phyloP scores from a whole-genome alignment of 495 filamentous ascomycete genomes.

The Sporormia fimetaria region DNA sequence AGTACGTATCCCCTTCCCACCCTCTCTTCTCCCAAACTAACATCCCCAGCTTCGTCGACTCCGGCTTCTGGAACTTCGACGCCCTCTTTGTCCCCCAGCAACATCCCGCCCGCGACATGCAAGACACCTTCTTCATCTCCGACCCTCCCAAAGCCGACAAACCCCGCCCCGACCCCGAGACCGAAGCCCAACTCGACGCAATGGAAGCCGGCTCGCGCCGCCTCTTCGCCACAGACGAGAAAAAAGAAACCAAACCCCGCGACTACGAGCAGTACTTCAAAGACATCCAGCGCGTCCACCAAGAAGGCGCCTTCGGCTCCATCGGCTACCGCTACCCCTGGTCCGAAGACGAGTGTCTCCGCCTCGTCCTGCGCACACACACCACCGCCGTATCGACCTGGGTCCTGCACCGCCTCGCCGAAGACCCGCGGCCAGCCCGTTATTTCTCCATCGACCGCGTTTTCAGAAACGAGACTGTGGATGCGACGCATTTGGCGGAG shows the following conservation, averaged over 20 bases:
- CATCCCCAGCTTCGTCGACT: slow-evolving; percentile 64
- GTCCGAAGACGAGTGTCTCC: slow-evolving; percentile 74
- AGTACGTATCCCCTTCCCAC: slow-evolving; percentile 27
- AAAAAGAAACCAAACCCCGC: slow-evolving; percentile 28
- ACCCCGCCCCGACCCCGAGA: slow-evolving; percentile 57
- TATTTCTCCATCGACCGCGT: slow-evolving; percentile 98
- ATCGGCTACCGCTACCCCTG: slow-evolving; percentile 94
- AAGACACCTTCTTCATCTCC: slow-evolving; percentile 97
- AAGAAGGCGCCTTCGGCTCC: slow-evolving; percentile 78
- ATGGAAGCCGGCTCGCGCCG: slow-evolving; percentile 31
- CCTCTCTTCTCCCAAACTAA: background rate
- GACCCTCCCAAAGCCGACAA: slow-evolving; percentile 68
- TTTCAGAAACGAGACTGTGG: slow-evolving; percentile 91
- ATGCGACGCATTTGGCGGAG: slow-evolving; percentile 91
- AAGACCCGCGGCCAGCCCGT: slow-evolving; percentile 66
- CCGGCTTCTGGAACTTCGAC: slow-evolving; percentile 98
- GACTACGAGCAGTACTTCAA: slow-evolving; percentile 81
- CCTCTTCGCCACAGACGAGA: slow-evolving; percentile 29
- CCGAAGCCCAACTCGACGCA: slow-evolving; percentile 28
- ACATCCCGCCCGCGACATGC: slow-evolving; percentile 89
- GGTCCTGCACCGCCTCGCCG: slow-evolving; percentile 80
- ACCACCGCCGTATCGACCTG: slow-evolving; percentile 83
- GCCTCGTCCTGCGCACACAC: slow-evolving; percentile 88
- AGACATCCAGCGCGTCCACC: slow-evolving; percentile 72
- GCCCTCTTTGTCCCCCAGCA: slow-evolving; percentile 95